Percentiles rank a stretch among this genome's conserved stretches.
Conservation (phyloP, 2,329 filamentous ascomycete genomes). For the Sphaerulina vaccinii region DNA sequence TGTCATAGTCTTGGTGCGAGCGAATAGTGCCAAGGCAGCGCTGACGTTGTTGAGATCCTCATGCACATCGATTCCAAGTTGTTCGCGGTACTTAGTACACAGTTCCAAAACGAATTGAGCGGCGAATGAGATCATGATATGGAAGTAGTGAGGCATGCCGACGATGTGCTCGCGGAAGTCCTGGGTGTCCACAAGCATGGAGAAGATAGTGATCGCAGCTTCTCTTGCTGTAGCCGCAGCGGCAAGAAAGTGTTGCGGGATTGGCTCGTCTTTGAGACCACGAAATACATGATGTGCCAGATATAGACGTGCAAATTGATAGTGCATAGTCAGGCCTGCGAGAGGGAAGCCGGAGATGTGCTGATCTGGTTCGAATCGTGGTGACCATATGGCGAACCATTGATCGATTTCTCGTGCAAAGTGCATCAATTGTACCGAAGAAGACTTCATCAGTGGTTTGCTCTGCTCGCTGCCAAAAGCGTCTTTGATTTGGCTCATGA, state of each 20-base stretch:
- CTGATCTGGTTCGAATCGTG: constrained; percentile 40
- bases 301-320: constrained; percentile 55
- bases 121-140: constrained; percentile 55
- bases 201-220: constrained; percentile 48
- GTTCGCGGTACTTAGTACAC: constrained; percentile 43
- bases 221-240: constrained; percentile 50
- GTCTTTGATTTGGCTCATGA: constrained; percentile 56
- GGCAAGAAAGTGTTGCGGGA: constrained; percentile 50
- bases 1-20: constrained; percentile 13
- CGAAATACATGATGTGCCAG: constrained; percentile 52
- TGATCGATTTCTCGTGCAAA: constrained; percentile 47
- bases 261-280: constrained; percentile 48
- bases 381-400: constrained; percentile 42
- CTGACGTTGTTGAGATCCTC: constrained; percentile 18
- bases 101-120: constrained; percentile 55
- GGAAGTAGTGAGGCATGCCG: constrained; percentile 53
- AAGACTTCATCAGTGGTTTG: constrained; percentile 51
- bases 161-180: constrained; percentile 44
- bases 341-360: constrained; percentile 38
- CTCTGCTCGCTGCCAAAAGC: constrained; percentile 58
- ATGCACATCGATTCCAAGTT: constrained; percentile 20
- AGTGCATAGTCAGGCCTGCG: constrained; percentile 49
- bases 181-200: constrained; percentile 45
- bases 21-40: constrained; percentile 19
- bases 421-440: constrained; percentile 52